phyloP scores from a whole-genome alignment of 345 rosid genomes.

The Eucalyptus marginata region DNA sequence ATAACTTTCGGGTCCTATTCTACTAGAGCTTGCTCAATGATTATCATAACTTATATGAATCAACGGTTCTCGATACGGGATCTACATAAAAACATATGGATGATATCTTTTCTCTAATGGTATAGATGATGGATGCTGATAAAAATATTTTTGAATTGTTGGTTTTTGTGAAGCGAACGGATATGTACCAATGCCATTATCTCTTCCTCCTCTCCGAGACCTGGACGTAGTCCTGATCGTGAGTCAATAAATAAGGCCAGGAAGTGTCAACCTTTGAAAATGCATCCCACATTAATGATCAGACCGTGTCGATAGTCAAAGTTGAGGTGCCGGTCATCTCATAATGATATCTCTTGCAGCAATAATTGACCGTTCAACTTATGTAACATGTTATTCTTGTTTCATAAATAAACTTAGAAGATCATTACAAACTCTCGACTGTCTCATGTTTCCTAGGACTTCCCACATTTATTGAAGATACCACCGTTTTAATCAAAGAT shows the following conservation, averaged over 20 bases:
- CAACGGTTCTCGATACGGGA: rapidly evolving
- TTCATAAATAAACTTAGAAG: neutral
- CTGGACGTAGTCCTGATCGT: neutral
- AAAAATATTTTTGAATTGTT: neutral
- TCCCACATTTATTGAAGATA: neutral
- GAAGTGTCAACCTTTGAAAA: neutral
- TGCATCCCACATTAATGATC: neutral
- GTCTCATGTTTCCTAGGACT: neutral
- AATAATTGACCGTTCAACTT: neutral
- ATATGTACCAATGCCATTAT: neutral
- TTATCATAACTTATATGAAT: neutral
- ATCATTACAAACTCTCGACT: neutral
- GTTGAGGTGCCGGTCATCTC: neutral
- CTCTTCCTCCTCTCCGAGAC: neutral
- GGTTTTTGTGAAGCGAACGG: neutral
- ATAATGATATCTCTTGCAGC: neutral
- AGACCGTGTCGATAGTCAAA: neutral
- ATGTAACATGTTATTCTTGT: neutral
- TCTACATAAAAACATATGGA: neutral
- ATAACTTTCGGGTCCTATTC: rapidly evolving
- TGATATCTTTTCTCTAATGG: neutral
- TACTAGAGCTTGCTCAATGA: neutral
- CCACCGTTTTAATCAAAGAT: neutral
- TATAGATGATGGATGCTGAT: neutral
- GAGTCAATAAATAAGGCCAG: neutral